Base-by-base conservation (phyloP, 805 yeast genomes). In the Lachancea cidri region DNA sequence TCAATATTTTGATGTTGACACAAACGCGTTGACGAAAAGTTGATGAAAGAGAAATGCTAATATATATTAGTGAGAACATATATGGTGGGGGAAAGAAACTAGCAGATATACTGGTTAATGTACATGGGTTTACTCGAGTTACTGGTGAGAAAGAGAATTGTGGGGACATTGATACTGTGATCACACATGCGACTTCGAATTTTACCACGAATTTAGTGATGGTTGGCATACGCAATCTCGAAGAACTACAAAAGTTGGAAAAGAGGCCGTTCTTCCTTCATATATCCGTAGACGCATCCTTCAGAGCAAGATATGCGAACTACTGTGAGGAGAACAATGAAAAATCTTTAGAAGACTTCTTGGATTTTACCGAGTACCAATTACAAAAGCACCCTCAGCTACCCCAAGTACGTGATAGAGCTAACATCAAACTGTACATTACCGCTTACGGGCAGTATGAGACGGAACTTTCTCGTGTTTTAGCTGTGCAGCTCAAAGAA, bases 181-280 rank as follows among this genome's bases (percentile, higher is more conserved):
- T 83, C 2, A 76, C 76, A 5, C 72, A 70, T 52, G 86, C 78
- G 11, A 88, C 96, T 0, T 55, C 61, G 29, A 67, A 79, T 42
- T 89, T 95, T 88, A 65, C 70, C 17, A 62, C 71, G 11, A 67
- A 82, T 50, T 79, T 67, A 52, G 94, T 86, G 2, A 55, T 83
- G 3, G 60, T 75, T 0, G 75, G 76, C 41, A 66, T 83, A 9
- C 59, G 62, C 2, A 67, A 67, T 17, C 47, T 71, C 11, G 62
- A 59, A 4, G 57, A 72, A 37, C 66, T 83, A 18, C 66, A 68
- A 2, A 64, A 60, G 17, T 60, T 84, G 4, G 67, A 73, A 25
- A 78, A 81, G 46, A 66, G 96, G 42, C 96, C 97, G 0, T 89
- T 86, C 57, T 87, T 88, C 56, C 71, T 87, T 17, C 95, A 87